Evolutionary conservation across 345 rosid species (phyloP).

Genomic region (Boechera retrofracta): DNA sequence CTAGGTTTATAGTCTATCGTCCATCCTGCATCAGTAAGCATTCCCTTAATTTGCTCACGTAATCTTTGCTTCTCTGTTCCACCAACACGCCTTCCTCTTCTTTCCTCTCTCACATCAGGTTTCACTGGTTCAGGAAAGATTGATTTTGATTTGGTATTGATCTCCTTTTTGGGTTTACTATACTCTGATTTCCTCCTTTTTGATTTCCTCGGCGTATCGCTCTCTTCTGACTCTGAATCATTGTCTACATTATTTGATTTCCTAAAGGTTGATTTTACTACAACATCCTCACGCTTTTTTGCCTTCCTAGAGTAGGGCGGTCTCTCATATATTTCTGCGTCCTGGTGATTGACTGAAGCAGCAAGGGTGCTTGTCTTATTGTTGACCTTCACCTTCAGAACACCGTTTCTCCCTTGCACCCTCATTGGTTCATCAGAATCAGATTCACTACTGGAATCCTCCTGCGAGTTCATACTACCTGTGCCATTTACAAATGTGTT

Average conservation of each 20-base stretch:
- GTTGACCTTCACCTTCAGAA: slow-evolving; percentile 82
- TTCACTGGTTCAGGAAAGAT: slow-evolving; percentile 47
- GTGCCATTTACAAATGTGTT: slow-evolving; percentile 49
- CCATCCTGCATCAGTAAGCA: slow-evolving; percentile 98
- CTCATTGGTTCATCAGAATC: slow-evolving; percentile 69
- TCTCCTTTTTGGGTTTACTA: slow-evolving; percentile 44
- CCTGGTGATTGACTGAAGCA: slow-evolving; percentile 48
- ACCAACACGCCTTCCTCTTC: slow-evolving; percentile 70
- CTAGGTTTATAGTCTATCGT: slow-evolving; percentile 89
- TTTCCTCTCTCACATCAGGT: slow-evolving; percentile 53
- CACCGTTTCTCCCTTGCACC: slow-evolving; percentile 97
- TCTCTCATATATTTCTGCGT: slow-evolving; percentile 51
- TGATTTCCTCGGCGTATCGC: slow-evolving; percentile 52
- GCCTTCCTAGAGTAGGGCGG: slow-evolving; percentile 44
- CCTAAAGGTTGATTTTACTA: slow-evolving; percentile 46
- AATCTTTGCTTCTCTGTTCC: slow-evolving; percentile 97
- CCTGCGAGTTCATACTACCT: slow-evolving; percentile 46
- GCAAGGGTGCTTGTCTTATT: slow-evolving; percentile 46
- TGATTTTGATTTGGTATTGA: slow-evolving; percentile 50
- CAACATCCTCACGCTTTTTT: slow-evolving; percentile 48
- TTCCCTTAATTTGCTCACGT: slow-evolving; percentile 82
- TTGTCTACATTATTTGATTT: slow-evolving; percentile 49
- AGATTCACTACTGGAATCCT: slow-evolving; percentile 49
- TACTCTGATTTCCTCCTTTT: slow-evolving; percentile 47
- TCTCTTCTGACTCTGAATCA: slow-evolving; percentile 61